Conservation (phyloP, 1,139 yeast species). For the Saccharomyces pastorianus region DNA sequence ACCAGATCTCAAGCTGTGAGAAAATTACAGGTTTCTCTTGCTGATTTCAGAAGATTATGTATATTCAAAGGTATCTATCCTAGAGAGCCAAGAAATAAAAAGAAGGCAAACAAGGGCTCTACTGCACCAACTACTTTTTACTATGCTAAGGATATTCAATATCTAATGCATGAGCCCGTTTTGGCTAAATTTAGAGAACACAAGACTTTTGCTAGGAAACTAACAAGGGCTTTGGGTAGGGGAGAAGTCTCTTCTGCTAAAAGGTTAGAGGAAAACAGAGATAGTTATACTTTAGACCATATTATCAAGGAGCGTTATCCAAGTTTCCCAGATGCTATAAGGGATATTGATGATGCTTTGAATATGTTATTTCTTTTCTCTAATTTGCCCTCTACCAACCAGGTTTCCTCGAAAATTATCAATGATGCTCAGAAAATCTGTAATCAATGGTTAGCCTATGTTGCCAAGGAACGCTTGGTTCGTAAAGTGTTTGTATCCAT, state of each 20-base stretch:
- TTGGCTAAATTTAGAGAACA: constrained; percentile 89
- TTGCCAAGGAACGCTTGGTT: constrained; percentile 74
- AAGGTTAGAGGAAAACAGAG: constrained; percentile 70
- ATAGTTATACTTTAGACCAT: constrained; percentile 79
- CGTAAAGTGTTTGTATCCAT: constrained; percentile 91
- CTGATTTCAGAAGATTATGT: constrained; percentile 97
- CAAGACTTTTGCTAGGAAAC: constrained; percentile 85
- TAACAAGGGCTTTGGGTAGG: constrained; percentile 82
- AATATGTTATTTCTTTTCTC: constrained; percentile 92
- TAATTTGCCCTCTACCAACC: constrained; percentile 89
- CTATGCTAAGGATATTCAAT: constrained; percentile 89
- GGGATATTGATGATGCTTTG: constrained; percentile 92
- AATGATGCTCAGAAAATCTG: constrained; percentile 80
- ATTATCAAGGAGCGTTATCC: constrained; percentile 94
- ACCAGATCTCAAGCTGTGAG: constrained; percentile 94
- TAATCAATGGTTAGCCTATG: constrained; percentile 92
- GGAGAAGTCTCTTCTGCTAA: constrained; percentile 89
- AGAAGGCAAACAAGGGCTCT: constrained; percentile 95
- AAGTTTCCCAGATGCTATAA: constrained; percentile 79
- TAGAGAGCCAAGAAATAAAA: constrained; percentile 91
- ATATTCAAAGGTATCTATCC: constrained; percentile 95
- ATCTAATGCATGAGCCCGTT: constrained; percentile 91
- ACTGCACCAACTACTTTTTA: constrained; percentile 94
- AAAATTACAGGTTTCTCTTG: constrained; percentile 84
- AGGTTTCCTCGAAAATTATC: constrained; percentile 69